Conservation (phyloP, 495 filamentous ascomycete species). For the Daldinia caldariorum region DNA sequence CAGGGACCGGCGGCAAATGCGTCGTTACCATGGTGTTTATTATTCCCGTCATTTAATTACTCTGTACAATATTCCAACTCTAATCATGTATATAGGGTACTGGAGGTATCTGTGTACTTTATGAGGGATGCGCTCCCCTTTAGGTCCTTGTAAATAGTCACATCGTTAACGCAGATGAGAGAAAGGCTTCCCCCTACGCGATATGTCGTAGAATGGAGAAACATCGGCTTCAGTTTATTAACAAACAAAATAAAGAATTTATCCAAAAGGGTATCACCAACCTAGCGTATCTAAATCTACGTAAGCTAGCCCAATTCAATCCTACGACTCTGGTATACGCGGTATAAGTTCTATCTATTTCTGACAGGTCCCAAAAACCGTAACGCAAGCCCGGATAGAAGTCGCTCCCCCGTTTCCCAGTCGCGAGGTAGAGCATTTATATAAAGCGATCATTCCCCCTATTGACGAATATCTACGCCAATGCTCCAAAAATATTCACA, state of each 20-base stretch:
- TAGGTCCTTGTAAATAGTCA: not conserved
- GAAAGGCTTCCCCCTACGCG: not conserved
- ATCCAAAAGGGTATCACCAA: not conserved
- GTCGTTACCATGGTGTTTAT: not conserved
- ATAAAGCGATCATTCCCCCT: not conserved
- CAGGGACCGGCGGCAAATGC: not conserved
- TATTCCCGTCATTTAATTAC: not conserved
- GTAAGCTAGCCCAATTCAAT: not conserved
- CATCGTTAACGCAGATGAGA: not conserved
- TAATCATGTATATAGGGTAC: not conserved
- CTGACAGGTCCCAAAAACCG: not conserved
- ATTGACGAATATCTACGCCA: slow-evolving; percentile 63
- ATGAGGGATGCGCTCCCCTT: not conserved
- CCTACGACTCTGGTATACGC: not conserved
- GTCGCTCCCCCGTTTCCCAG: not conserved
- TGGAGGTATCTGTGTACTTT: too few relatives aligned
- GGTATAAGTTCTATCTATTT: not conserved
- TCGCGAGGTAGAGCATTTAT: not conserved
- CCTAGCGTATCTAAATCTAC: not conserved
- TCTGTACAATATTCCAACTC: not conserved
- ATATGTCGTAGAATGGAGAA: not conserved
- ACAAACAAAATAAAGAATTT: not conserved
- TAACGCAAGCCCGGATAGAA: not conserved
- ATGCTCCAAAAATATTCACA: slow-evolving; percentile 66
- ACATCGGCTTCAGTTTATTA: not conserved